Percentiles rank a stretch among this genome's conserved stretches.
Conservation (phyloP, 208 protist genomes). For the Trypanosoma conorhini region DNA sequence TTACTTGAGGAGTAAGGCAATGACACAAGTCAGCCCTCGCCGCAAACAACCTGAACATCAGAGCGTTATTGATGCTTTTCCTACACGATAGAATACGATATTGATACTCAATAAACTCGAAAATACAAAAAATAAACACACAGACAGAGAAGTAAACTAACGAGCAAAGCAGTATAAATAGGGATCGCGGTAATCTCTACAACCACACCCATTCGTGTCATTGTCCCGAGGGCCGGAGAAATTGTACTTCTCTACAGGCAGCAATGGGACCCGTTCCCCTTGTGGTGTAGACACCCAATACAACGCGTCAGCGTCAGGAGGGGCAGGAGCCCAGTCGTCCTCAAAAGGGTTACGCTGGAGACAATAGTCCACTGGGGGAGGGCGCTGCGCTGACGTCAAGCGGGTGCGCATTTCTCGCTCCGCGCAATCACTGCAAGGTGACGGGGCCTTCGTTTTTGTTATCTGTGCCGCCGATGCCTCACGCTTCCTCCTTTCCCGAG, state of each 20-base stretch:
- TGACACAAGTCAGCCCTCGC: too few species aligned
- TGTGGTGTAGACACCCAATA: constrained; percentile 21
- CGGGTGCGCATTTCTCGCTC: neutral
- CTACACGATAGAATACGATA: too few species aligned
- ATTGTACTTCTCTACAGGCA: constrained; percentile 5
- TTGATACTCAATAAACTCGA: too few species aligned
- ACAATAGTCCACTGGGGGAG: neutral
- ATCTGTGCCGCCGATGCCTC: neutral
- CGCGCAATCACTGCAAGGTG: neutral
- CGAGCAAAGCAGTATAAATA: constrained; percentile 7
- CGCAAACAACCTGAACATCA: too few species aligned
- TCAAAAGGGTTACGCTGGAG: constrained; percentile 20
- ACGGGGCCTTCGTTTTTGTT: neutral
- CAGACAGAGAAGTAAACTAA: neutral
- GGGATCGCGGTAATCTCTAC: constrained; percentile 10
- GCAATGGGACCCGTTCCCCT: constrained; percentile 18
- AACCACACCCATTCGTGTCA: constrained; percentile 7
- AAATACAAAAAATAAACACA: too few species aligned
- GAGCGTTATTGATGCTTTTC: too few species aligned
- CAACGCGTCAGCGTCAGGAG: constrained; percentile 8
- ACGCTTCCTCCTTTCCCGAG: constrained; percentile 1
- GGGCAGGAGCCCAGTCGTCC: constrained; percentile 8
- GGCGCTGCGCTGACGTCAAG: neutral
- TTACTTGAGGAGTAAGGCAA: too few species aligned
- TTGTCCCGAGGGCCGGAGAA: neutral